Base-by-base conservation (phyloP, 2,329 filamentous ascomycete species). In the Talaromyces sp. region DNA sequence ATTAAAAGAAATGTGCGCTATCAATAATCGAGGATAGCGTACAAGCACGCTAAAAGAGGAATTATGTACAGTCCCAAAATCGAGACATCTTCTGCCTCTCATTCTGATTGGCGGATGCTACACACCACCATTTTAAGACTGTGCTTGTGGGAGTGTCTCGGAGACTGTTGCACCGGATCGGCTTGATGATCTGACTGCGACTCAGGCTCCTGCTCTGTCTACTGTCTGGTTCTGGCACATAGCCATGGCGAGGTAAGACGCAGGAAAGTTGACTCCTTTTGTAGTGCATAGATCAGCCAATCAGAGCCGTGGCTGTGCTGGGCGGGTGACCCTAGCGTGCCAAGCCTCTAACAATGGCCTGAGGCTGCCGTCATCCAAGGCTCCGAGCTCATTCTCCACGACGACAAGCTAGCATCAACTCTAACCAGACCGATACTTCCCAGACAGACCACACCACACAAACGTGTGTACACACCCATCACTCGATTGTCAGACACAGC, bases 61-160 rank as follows among this genome's bases (percentile, higher is more conserved):
- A 44, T 48, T 48, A 50, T 28, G 46, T 31, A 50, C 44, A 48
- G 44, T 55, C 54, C 54, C 54, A 57, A 57, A 57, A 40, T 57
- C 54, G 37, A 57, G 54, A 57, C 54, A 56, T 56, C 40, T 11
- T 23, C 12, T 21, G 16, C 31, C 58, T 35, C 58, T 28, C 23
- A 21, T 16, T 28, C 21, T 50, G 35, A 60, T 60, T 60, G 58
- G 58, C n/a, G 18, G 31, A 8, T 33, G 58, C 58, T 60, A 50
- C 58, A 60, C 58, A 60, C 58, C 58, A 60, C 31, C 42, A 39
- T 21, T 23, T 54, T 31, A n/a, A 54, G 50, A 37, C 35, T 37
- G 16, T 18, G 6, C n/a, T 40, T 35, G 33, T 33, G 18, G 33
- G 31, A 35, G n/a, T 54, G 50, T 54, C 50, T 12, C 9, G 50